A percentile compares a stretch with the other conserved stretches of the same genome.
phyloP scores from a whole-genome alignment of 768 basidiomycete species.

The Tylopilus vinaceipallidus region DNA sequence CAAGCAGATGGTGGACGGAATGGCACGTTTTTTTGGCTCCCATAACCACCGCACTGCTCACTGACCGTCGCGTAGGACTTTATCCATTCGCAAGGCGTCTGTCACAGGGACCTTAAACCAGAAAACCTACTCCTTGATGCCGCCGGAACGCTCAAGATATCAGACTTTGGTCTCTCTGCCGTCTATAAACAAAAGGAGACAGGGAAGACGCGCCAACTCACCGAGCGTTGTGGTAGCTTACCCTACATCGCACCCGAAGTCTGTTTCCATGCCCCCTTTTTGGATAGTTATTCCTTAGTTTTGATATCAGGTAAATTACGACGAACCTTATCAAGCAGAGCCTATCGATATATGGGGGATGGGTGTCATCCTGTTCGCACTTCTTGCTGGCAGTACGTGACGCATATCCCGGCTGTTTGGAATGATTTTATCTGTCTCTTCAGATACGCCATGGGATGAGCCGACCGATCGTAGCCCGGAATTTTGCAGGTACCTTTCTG shows the following conservation, averaged over 20 bases:
- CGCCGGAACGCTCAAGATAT: conserved; percentile 84
- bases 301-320: conserved; percentile 54
- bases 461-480: conserved; percentile 80
- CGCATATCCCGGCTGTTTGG: not conserved
- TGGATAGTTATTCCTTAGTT: not conserved
- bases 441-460: conserved; percentile 98
- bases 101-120: conserved; percentile 95
- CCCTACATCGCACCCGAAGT: conserved; percentile 97
- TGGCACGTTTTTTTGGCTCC: conserved; percentile 49
- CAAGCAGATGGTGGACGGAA: conserved; percentile 76
- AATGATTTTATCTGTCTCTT: not conserved
- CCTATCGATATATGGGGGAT: conserved; percentile 96
- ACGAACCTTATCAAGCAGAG: conserved; percentile 78
- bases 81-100: conserved; percentile 87
- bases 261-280: conserved; percentile 13
- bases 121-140: conserved; percentile 90
- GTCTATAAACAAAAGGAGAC: conserved; percentile 84
- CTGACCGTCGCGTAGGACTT: conserved; percentile 51
- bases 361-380: conserved; percentile 90
- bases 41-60: conserved; percentile 1
- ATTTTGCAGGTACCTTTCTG: conserved; percentile 70
- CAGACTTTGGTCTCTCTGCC: conserved; percentile 91
- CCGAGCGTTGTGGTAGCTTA: conserved; percentile 85
- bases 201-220: conserved; percentile 72
- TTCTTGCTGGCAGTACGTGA: conserved; percentile 83